Conservation (phyloP, 2,329 filamentous ascomycete genomes). For the Ramularia endophylla region DNA sequence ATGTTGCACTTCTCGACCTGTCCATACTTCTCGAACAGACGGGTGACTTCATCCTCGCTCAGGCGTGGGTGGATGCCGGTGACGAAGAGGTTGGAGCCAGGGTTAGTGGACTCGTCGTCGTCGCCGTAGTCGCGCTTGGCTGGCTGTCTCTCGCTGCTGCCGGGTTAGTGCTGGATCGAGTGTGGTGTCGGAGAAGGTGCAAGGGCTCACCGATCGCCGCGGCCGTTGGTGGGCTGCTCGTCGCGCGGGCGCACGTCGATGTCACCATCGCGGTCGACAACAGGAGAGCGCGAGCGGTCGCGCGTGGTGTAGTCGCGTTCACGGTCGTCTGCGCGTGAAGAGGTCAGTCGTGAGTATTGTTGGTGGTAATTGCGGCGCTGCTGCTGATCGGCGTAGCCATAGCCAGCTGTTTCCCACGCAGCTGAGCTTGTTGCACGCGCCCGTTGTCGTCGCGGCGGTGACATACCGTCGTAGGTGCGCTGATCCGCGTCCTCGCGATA, state of each 20-base stretch:
- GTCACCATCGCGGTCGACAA: conserved; percentile 48
- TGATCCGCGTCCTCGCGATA: conserved; percentile 55
- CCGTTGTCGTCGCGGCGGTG: conserved; percentile 4
- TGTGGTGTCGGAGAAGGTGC: conserved; percentile 9
- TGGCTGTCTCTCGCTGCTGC: conserved; percentile 40
- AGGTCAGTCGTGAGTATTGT: conserved; percentile 9
- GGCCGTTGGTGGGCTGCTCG: conserved; percentile 55
- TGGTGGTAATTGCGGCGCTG: not conserved
- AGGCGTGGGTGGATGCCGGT: conserved; percentile 95
- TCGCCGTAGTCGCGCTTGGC: conserved; percentile 33
- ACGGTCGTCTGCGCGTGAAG: conserved; percentile 48
- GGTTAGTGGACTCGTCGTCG: conserved; percentile 70
- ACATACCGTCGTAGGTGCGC: conserved; percentile 60
- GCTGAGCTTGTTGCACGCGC: too few species aligned
- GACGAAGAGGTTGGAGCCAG: conserved; percentile 97
- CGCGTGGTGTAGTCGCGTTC: conserved; percentile 52
- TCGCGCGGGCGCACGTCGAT: conserved; percentile 44
- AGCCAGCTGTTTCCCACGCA: too few species aligned
- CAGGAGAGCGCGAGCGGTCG: conserved; percentile 61
- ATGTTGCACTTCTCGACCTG: conserved; percentile 99
- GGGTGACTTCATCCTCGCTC: conserved; percentile 81
- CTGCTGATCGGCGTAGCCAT: too few species aligned
- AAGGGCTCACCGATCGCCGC: conserved; percentile 46
- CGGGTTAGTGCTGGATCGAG: conserved; percentile 10
- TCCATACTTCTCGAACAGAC: conserved; percentile 97